Evolutionary conservation across 176 grass and related monocot species (phyloP), one percentile per base, ranked within the genome.

Genomic region (Rhynchospora breviuscula): DNA sequence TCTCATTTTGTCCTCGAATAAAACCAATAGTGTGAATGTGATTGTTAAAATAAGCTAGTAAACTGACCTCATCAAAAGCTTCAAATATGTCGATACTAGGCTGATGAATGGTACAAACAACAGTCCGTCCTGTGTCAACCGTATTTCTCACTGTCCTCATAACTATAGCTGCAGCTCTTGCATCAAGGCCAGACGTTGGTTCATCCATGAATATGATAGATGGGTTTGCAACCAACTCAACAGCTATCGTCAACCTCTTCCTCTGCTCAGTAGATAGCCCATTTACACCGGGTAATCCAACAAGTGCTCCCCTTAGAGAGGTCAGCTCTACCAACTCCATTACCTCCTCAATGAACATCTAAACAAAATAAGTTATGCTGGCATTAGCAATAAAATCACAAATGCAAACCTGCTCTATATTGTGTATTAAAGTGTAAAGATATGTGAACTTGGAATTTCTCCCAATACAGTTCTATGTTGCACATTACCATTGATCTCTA

Each of bases 161-260:
- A 56, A 97, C 90, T 11, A 97, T 97, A 57, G 94, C 94, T 86
- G 92, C 92, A 31, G 94, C 94, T 84, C 94, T 97, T 4, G 94
- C 94, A 81, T 97, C 92, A 46, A 97, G 64, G 57, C 92, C 94
- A 47, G 94, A 97, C 48, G 94, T 97, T 57, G 92, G 94, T 67
- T 97, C 94, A 33, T 97, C 94, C 94, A 97, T 92, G 81, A 97
- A 97, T 89, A 97, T 94, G 85, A 97, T 97, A 58, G 94, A 94
- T 35, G 94, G 94, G 54, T 97, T 97, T 47, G 94, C 92, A 23
- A 94, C 94, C 43, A 97, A 89, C 72, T 97, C 94, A 57, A 97
- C 94, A 23, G 94, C 92, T 89, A 97, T 94, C 3, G 94, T 97
- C 46, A 97, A 86, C 73, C 94, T 97, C 79, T 97, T 97, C 46